These are phyloP conservation scores for Trichoderma cornu-damae DNA, from an alignment of 2,329 filamentous ascomycete species.

Conservation along the genomic window DNA sequence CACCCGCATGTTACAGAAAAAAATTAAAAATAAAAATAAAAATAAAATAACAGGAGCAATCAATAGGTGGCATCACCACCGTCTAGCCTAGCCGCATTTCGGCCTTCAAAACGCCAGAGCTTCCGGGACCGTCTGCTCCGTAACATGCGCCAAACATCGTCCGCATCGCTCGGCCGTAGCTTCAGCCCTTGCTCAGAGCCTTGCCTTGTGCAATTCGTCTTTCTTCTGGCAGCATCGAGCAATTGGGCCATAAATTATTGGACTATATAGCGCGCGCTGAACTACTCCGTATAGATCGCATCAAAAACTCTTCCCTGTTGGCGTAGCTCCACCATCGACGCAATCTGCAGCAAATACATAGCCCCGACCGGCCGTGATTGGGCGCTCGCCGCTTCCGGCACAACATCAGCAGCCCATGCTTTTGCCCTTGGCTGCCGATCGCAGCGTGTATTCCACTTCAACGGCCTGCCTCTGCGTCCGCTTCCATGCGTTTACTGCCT, in stretches of 20 bases:
- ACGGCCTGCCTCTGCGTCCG: conserved; percentile 2
- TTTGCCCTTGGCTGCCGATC: conserved; percentile 28
- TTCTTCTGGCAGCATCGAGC: background rate
- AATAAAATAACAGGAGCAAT: background rate
- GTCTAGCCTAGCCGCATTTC: background rate
- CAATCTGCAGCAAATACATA: background rate
- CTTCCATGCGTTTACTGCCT: conserved; percentile 25
- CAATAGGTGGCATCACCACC: too few species aligned
- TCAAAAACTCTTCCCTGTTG: background rate
- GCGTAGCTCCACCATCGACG: background rate
- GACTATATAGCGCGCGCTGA: background rate
- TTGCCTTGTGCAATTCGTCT: background rate
- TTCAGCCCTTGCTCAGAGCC: background rate
- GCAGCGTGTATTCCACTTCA: conserved; percentile 27
- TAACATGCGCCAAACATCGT: background rate
- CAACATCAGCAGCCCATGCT: background rate
- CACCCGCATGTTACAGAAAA: too few species aligned
- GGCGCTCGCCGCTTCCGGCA: too few species aligned
- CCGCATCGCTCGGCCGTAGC: conserved; percentile 2
- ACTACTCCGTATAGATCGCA: background rate
- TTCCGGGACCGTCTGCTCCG: background rate
- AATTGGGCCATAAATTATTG: background rate
- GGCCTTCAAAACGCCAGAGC: background rate
- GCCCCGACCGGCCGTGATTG: background rate
- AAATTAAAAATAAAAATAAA: too few species aligned